These are phyloP conservation scores for Annulohypoxylon stygium DNA, from an alignment of 495 filamentous ascomycete genomes.

Conservation along the genomic window DNA sequence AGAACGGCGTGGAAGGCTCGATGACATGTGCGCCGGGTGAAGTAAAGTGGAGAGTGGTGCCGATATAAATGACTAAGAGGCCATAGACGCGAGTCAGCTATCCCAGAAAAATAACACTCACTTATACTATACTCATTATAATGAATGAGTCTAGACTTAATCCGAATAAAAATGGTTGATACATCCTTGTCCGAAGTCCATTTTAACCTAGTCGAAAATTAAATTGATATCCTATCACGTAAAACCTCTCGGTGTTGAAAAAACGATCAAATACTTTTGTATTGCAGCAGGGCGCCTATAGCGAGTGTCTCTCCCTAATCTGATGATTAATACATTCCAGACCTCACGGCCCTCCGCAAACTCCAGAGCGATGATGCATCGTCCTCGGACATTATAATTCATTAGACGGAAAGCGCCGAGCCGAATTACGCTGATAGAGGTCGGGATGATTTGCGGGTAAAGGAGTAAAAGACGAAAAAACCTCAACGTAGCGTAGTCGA, in stretches of 20 bases:
- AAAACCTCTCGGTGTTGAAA: constrained; percentile 10
- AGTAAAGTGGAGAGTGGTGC: constrained; percentile 34
- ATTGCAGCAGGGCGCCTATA: constrained; percentile 50
- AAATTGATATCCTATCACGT: neutral
- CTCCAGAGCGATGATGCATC: constrained; percentile 19
- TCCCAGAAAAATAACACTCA: constrained; percentile 1
- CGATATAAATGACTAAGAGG: constrained; percentile 16
- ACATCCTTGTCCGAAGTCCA: neutral
- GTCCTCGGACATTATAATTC: constrained; percentile 28
- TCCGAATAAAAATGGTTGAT: neutral
- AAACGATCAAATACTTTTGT: constrained; percentile 46
- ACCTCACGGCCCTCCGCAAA: constrained; percentile 8
- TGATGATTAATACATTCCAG: constrained; percentile 16
- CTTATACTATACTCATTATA: neutral
- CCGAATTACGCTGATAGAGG: constrained; percentile 30
- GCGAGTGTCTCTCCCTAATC: constrained; percentile 44
- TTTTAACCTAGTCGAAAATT: neutral
- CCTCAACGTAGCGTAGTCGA: constrained; percentile 29
- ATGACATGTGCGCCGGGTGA: constrained; percentile 42
- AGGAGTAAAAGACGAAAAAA: constrained; percentile 44
- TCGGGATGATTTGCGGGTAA: constrained; percentile 23
- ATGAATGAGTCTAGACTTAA: neutral
- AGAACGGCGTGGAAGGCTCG: constrained; percentile 29
- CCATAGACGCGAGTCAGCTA: neutral
- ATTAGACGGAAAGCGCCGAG: constrained; percentile 24